Evolutionary conservation across 768 basidiomycete genomes (phyloP).

Genomic region (Rhodotorula taiwanensis): DNA sequence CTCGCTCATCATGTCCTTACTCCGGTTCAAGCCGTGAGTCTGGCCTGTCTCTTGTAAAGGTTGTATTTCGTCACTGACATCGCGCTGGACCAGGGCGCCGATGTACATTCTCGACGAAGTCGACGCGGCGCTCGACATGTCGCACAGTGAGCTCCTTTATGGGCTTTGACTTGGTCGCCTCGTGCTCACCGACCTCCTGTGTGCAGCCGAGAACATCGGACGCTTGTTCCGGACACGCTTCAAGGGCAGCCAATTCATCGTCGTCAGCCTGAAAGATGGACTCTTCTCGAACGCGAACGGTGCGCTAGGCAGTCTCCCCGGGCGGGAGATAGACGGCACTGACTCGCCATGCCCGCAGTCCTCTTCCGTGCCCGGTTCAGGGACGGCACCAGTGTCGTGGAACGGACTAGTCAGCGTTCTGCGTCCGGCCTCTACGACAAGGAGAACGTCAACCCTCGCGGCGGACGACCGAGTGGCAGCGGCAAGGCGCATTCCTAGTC

Average conservation of each 20-base stretch:
- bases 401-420: constrained; percentile 37
- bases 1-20: constrained; percentile 93
- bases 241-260: constrained; percentile 97
- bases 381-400: constrained; percentile 58
- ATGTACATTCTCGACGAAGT: constrained; percentile 99
- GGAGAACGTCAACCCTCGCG: constrained; percentile 16
- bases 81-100: constrained; percentile 53
- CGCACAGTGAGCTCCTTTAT: constrained; percentile 55
- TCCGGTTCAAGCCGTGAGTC: constrained; percentile 81
- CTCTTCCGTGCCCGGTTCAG: constrained; percentile 86
- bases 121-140: constrained; percentile 91
- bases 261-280: constrained; percentile 93
- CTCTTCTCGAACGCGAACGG: constrained; percentile 94
- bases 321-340: no score
- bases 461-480: neutral
- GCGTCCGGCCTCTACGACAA: constrained; percentile 29
- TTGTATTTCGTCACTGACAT: neutral
- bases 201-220: constrained; percentile 73
- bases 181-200: neutral
- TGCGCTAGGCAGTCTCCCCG: no score
- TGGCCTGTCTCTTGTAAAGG: neutral
- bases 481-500: neutral
- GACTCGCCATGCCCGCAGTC: no score
- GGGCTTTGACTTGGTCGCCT: accelerated
- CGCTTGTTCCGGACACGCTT: constrained; percentile 95